Conservation (phyloP, 768 basidiomycete genomes). For the Podaxis pistillaris region DNA sequence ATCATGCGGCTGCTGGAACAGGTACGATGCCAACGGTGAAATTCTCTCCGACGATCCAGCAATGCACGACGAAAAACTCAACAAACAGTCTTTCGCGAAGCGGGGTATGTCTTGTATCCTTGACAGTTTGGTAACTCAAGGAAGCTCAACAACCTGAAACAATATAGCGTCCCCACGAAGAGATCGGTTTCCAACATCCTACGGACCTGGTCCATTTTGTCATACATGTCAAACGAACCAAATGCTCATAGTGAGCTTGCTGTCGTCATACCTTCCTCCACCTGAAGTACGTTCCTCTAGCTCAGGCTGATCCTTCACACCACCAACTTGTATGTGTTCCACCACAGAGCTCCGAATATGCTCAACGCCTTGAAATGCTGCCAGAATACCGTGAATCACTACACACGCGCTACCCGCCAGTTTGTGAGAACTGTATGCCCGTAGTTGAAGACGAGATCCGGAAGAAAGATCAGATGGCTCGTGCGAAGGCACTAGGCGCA, state of each 20-base stretch:
- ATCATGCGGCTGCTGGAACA: slow-evolving; percentile 72
- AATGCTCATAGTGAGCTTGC: slow-evolving; percentile 77
- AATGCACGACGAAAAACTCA: slow-evolving; percentile 80
- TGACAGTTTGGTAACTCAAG: not conserved
- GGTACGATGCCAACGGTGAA: slow-evolving; percentile 67
- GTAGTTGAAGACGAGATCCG: slow-evolving; percentile 80
- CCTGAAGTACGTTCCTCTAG: slow-evolving; percentile 54
- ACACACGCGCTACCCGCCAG: slow-evolving; percentile 81
- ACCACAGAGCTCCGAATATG: slow-evolving; percentile 70
- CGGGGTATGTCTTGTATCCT: slow-evolving; percentile 47
- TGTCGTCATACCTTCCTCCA: slow-evolving; percentile 86
- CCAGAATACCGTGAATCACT: slow-evolving; percentile 74
- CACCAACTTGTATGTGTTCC: slow-evolving; percentile 8
- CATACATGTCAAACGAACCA: slow-evolving; percentile 92
- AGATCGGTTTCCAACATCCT: slow-evolving; percentile 63
- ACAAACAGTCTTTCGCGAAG: slow-evolving; percentile 64
- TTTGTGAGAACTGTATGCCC: slow-evolving; percentile 74
- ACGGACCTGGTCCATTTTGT: slow-evolving; percentile 71
- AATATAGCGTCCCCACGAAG: slow-evolving; percentile 63
- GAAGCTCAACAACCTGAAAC: not conserved
- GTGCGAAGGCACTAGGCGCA: slow-evolving; percentile 69
- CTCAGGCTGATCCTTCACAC: not conserved
- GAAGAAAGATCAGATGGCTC: slow-evolving; percentile 80
- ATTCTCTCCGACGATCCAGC: slow-evolving; percentile 86
- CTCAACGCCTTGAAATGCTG: slow-evolving; percentile 56